Evolutionary conservation across 2,329 filamentous ascomycete genomes (phyloP).

Genomic region (Trichoderma guizhouense): DNA sequence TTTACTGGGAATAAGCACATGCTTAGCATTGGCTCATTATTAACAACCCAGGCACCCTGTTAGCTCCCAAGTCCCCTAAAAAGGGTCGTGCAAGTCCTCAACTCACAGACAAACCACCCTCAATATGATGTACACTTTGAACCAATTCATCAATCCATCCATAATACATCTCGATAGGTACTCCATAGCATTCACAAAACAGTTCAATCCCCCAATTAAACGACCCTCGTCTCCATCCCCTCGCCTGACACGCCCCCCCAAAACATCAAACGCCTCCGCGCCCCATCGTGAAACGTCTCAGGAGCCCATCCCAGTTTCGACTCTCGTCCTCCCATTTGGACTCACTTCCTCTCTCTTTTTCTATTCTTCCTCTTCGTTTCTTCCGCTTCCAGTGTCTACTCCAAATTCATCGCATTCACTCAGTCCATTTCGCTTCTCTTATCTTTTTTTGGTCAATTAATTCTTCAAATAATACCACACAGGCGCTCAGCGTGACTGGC

Average conservation of each 20-base stretch:
- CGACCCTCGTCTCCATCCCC: background rate
- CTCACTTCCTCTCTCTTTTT: background rate
- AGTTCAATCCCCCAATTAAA: background rate
- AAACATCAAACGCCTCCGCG: slow-evolving; percentile 3
- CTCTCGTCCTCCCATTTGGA: background rate
- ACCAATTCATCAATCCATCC: background rate
- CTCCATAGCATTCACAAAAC: background rate
- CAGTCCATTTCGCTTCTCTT: background rate
- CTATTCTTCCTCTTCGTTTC: background rate
- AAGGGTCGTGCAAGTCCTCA: background rate
- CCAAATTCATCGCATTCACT: background rate
- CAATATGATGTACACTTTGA: background rate
- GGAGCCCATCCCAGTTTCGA: slow-evolving; percentile 13
- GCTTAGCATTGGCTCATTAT: background rate
- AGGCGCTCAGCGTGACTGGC: background rate
- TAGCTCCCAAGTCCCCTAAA: background rate
- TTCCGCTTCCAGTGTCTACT: background rate
- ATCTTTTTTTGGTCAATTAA: background rate
- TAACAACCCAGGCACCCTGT: background rate
- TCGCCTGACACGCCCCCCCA: background rate
- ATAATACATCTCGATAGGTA: background rate
- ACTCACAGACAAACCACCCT: background rate
- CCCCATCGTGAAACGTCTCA: slow-evolving; percentile 21
- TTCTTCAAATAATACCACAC: background rate
- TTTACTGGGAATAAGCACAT: background rate